A percentile compares a stretch with the other conserved stretches of the same genome.
These are phyloP conservation scores for Boletus sp. DNA, from an alignment of 1,284 basidiomycete species.

Conservation along the genomic window DNA sequence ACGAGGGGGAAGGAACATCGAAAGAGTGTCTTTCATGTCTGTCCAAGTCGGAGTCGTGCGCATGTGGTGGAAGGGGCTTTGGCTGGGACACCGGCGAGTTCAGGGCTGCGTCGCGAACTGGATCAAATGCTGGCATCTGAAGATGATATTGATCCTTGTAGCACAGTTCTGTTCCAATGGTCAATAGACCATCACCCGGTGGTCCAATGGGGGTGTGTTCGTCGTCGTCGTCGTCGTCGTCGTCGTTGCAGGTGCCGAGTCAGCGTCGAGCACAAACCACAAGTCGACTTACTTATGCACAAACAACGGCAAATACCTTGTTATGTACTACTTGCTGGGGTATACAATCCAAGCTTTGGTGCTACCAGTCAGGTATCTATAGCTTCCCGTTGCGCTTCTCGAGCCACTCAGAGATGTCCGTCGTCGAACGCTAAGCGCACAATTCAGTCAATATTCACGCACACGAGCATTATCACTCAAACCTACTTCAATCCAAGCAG, in stretches of 20 bases:
- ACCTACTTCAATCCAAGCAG: conserved; percentile 56
- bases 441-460: neutral
- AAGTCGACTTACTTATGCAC: neutral
- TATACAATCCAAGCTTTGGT: neutral
- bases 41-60: conserved; percentile 27
- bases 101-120: conserved; percentile 75
- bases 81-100: conserved; percentile 52
- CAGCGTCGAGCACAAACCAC: neutral
- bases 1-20: conserved; percentile 33
- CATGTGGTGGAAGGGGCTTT: conserved; percentile 27
- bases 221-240: conserved; percentile 15
- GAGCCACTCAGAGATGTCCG: conserved; percentile 62
- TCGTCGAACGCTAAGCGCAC: conserved; percentile 45
- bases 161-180: conserved; percentile 1
- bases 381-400: conserved; percentile 32
- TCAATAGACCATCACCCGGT: conserved; percentile 18
- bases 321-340: too few relatives aligned
- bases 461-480: neutral
- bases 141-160: neutral
- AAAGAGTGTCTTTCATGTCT: conserved; percentile 29
- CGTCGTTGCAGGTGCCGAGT: conserved; percentile 9
- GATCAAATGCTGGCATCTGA: conserved; percentile 75
- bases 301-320: conserved; percentile 8
- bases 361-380: neutral
- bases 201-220: neutral